A percentile compares a stretch with the other conserved stretches of the same genome.
These are phyloP conservation scores for Berberis thunbergii DNA, from an alignment of 164 flowering plant genomes.

Conservation along the genomic window DNA sequence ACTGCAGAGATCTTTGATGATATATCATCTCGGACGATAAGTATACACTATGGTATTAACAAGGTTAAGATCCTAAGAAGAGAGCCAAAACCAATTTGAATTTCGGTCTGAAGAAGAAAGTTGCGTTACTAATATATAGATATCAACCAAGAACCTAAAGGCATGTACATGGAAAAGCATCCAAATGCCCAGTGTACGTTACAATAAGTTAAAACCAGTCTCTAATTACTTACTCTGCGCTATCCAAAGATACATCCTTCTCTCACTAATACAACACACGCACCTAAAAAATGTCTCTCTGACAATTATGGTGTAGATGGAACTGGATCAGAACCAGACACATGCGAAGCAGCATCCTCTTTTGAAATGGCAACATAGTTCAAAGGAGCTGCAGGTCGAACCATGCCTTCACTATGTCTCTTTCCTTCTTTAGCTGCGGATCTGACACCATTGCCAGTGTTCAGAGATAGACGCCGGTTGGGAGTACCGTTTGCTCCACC, in stretches of 20 bases:
- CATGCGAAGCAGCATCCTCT: slow-evolving; percentile 73
- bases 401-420: slow-evolving; percentile 27
- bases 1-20: too few species aligned
- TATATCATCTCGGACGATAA: too few species aligned
- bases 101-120: background rate
- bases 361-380: slow-evolving; percentile 78
- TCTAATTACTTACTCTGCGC: slow-evolving; percentile 3
- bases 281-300: background rate
- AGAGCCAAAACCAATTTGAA: background rate
- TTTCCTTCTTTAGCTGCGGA: slow-evolving; percentile 60
- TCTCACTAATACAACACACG: slow-evolving; percentile 9
- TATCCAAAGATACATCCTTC: background rate
- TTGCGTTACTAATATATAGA: background rate
- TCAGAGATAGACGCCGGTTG: slow-evolving; percentile 60
- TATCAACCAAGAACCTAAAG: background rate
- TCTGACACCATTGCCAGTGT: slow-evolving; percentile 36
- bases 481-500: slow-evolving; percentile 62
- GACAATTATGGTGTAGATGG: slow-evolving; percentile 53
- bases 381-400: slow-evolving; percentile 57
- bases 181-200: slow-evolving; percentile 1
- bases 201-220: background rate
- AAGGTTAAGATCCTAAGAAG: background rate
- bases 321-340: slow-evolving; percentile 48
- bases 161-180: background rate
- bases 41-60: too few species aligned